Evolutionary conservation across 345 rosid species (phyloP), one percentile per base, ranked within the genome.

Genomic region (Excoecaria agallocha): DNA sequence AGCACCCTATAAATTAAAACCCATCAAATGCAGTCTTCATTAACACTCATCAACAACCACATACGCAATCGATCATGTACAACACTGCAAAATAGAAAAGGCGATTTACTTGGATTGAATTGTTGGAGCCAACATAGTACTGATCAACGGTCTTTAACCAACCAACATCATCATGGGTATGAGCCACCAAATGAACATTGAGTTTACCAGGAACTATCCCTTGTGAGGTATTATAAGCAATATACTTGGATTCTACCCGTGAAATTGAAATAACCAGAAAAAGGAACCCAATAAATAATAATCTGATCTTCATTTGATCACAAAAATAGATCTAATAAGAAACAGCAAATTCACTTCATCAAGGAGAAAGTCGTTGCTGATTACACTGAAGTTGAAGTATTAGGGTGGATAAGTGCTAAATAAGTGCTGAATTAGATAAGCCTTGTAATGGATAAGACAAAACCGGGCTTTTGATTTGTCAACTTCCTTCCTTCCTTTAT

Each of bases 111-210:
- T 93, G 99, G 76, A 95, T 95, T 41, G 98, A 95, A 82, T 93
- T 95, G 80, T 95, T 95, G 71, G 97, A 91, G 85, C 99, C 99
- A 57, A 93, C 93, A 83, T 95, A 95, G 86, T 95, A 95, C 86
- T 95, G 99, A 74, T 93, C 99, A 82, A 95, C 88, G 4, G 99
- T 95, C 88, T 93, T 95, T 67, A 95, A 78, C 98, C 99, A 93
- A 68, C 99, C 99, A 72, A 95, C 99, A 62, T 95, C 99, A 59
- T 90, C 99, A 78, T 95, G 99, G 13, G 97, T 79, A 74, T 95
- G 99, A 81, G 96, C 85, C 74, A 95, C 99, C 80, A 95, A 77
- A 81, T 95, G 99, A 77, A 93, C 99, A 71, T 95, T 95, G 74
- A 95, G 89, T 81, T 95, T 95, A 65, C 84, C 88, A 4, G 91